These are phyloP conservation scores for Ganoderma lucidum DNA, from an alignment of 1,284 basidiomycete species.

Conservation along the genomic window DNA sequence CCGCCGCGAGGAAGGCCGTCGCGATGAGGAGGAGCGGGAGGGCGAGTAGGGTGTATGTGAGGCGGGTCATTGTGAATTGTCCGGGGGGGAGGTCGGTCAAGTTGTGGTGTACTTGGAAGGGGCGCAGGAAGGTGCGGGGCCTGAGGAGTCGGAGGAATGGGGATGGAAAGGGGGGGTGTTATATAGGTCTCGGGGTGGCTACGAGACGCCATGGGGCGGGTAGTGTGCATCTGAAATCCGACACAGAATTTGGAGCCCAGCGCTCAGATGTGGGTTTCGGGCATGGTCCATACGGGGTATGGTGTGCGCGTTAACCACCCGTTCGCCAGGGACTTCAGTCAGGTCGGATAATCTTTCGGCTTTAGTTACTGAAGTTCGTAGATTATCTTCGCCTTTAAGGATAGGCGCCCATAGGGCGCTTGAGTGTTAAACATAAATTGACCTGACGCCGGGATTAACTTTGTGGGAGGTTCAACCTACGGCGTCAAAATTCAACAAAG, in stretches of 20 bases:
- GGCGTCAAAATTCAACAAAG: no score
- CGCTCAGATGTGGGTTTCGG: not conserved
- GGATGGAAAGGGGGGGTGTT: conserved; percentile 22
- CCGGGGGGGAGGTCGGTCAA: not conserved
- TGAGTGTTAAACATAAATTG: no score
- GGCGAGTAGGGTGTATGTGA: conserved; percentile 47
- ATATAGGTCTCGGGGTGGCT: not conserved
- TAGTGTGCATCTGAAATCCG: not conserved
- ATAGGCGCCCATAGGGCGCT: no score
- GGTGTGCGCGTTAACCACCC: not conserved
- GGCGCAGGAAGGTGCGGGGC: conserved; percentile 18
- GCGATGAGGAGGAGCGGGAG: conserved; percentile 50
- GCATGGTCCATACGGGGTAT: conserved; percentile 11
- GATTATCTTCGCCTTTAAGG: no score
- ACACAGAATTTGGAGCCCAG: conserved; percentile 12
- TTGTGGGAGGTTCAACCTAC: no score
- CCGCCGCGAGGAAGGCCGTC: conserved; percentile 24
- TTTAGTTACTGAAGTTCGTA: no score
- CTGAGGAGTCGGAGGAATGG: conserved; percentile 16
- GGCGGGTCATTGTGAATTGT: conserved; percentile 48
- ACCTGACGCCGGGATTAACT: no score
- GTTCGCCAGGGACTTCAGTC: no score
- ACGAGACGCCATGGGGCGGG: not conserved
- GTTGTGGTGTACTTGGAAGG: conserved; percentile 30
- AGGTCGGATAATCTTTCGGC: no score